Evolutionary conservation across 495 filamentous ascomycete genomes (phyloP).

Genomic region (Pseudevernia furfuracea): DNA sequence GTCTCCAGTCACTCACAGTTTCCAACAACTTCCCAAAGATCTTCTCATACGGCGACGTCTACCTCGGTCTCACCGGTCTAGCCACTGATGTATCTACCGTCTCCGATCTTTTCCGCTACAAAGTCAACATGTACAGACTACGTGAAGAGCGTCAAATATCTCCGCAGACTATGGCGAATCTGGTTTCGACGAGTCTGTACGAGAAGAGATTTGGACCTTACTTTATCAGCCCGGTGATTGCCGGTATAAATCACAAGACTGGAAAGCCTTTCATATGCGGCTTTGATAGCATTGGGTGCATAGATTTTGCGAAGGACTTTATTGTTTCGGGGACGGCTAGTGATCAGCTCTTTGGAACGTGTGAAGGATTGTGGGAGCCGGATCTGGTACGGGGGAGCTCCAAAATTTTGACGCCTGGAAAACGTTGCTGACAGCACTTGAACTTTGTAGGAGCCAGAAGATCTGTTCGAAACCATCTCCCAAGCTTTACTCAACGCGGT

Average conservation of each 20-base stretch:
- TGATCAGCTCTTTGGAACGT: conserved; percentile 97
- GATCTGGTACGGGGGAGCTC: conserved; percentile 59
- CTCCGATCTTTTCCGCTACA: conserved; percentile 95
- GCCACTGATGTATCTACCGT: conserved; percentile 94
- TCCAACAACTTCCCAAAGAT: conserved; percentile 99
- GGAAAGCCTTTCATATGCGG: conserved; percentile 96
- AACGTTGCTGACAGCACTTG: conserved; percentile 26
- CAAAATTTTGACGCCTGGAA: not conserved
- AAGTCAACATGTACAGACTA: conserved; percentile 99
- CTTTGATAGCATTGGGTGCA: conserved; percentile 98
- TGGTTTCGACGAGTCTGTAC: conserved; percentile 83
- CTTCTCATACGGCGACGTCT: conserved; percentile 93
- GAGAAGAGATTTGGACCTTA: conserved; percentile 93
- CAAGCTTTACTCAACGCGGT: conserved; percentile 95
- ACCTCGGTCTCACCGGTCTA: conserved; percentile 93
- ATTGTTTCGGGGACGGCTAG: conserved; percentile 94
- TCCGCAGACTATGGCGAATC: conserved; percentile 89
- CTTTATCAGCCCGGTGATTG: conserved; percentile 90
- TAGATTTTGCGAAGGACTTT: conserved; percentile 98
- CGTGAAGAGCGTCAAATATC: conserved; percentile 95
- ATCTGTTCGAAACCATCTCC: conserved; percentile 96
- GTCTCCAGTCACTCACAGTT: conserved; percentile 90
- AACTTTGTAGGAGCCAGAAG: conserved; percentile 63
- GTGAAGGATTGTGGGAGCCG: conserved; percentile 96
- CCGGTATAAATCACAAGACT: conserved; percentile 84